Base-by-base conservation (phyloP, 116 monocot species). In the Papilionanthe hybrid region DNA sequence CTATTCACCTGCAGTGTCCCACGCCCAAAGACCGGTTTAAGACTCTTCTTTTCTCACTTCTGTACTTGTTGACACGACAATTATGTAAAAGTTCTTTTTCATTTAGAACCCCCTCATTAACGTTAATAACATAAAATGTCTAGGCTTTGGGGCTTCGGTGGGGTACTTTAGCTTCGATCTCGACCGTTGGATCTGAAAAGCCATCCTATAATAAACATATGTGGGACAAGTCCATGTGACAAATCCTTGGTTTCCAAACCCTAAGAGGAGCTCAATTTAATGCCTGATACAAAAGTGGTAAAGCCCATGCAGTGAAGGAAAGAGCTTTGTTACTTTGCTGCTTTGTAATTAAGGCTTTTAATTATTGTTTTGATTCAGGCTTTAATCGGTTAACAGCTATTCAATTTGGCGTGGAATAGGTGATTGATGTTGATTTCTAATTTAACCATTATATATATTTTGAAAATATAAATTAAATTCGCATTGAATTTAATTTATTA, bases 221-320 rank as follows among this genome's bases (percentile, higher is more conserved):
- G 37, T 13, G 69, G 32, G 80, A 84, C 79, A 84, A 75, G 74
- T 79, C 25, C 79, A 84, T 41, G 80, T 80, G 84, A 84, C 60
- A 75, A 75, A 75, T 30, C 78, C 80, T 84, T 84, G 84, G 75
- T 80, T 79, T 79, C 60, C 80, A 84, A 84, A 84, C 80, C 84
- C 84, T 80, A 83, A 75, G 9, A 47, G n/a, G 50, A 2, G 63
- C 45, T 18, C 78, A 19, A 48, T 49, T 78, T 28, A 69, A 78
- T 42, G 66, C 73, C 60, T 67, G 75, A 66, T 75, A 25, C 23
- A 22, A 63, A 63, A 63, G 7, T 63, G 63, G 63, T 25, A 63
- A 63, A 63, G 63, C 63, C 23, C 63, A 25, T 63, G 63, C 63
- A 63, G 63, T 9, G 63, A 23, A 22, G 23, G 23, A 53, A 63